phyloP scores from a whole-genome alignment of 2,329 filamentous ascomycete species.

The Cordyceps fumosorosea region DNA sequence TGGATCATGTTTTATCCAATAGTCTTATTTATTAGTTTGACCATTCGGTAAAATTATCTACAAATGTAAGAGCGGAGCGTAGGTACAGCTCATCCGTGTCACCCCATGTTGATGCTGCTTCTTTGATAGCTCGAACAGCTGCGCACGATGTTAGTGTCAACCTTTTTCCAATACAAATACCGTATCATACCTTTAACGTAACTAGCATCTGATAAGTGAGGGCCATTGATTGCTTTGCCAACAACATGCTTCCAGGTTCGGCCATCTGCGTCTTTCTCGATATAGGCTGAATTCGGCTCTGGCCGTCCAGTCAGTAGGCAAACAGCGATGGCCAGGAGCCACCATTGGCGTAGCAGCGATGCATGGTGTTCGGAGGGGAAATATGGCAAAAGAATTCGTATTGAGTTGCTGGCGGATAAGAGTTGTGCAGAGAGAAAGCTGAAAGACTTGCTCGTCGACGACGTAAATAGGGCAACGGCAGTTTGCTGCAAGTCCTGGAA shows the following conservation, averaged over 20 bases:
- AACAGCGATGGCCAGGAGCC: constrained; percentile 70
- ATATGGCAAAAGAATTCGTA: constrained; percentile 75
- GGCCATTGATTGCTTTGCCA: constrained; percentile 61
- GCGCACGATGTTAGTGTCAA: constrained; percentile 8
- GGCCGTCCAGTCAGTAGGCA: constrained; percentile 75
- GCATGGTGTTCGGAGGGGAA: constrained; percentile 69
- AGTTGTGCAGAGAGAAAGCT: constrained; percentile 81
- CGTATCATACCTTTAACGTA: constrained; percentile 66
- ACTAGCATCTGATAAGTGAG: constrained; percentile 67
- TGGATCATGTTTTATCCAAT: background rate
- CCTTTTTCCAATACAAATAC: background rate
- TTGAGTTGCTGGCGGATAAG: constrained; percentile 79
- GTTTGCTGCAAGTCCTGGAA: constrained; percentile 66
- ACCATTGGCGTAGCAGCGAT: constrained; percentile 76
- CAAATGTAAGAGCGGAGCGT: constrained; percentile 63
- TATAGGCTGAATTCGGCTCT: constrained; percentile 57
- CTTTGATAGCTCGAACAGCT: constrained; percentile 68
- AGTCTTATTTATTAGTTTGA: constrained; percentile 25
- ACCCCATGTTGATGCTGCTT: constrained; percentile 68
- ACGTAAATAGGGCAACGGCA: constrained; percentile 54
- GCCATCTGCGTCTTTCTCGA: constrained; percentile 52
- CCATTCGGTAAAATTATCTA: constrained; percentile 69
- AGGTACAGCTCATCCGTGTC: constrained; percentile 61
- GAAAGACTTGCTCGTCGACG: constrained; percentile 55
- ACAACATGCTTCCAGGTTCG: constrained; percentile 74